Percentiles rank a stretch among this genome's conserved stretches.
These are phyloP conservation scores for Colletotrichum navitas DNA, from an alignment of 2,329 filamentous ascomycete species.

Conservation along the genomic window DNA sequence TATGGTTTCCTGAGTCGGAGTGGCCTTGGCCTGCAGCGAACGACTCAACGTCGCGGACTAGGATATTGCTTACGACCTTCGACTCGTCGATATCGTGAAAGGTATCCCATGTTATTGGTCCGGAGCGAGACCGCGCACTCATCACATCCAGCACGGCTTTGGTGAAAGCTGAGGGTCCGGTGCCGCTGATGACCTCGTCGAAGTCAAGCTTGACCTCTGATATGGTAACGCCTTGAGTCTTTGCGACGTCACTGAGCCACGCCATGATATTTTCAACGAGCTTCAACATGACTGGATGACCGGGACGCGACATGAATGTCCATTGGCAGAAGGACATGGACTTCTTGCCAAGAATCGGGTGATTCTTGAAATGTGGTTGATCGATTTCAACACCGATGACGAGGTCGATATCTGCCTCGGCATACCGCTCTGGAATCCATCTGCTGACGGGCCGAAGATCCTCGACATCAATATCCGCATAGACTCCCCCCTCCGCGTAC, in stretches of 20 bases:
- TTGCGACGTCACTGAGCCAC: constrained; percentile 73
- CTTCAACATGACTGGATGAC: constrained; percentile 75
- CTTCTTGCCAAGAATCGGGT: constrained; percentile 76
- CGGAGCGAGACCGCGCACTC: constrained; percentile 51
- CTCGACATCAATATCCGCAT: constrained; percentile 65
- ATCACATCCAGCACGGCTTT: constrained; percentile 74
- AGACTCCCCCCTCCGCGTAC: constrained; percentile 84
- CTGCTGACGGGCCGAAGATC: constrained; percentile 52
- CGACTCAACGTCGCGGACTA: constrained; percentile 78
- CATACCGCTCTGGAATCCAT: constrained; percentile 64
- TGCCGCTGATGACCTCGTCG: constrained; percentile 80
- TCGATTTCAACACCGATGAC: constrained; percentile 80
- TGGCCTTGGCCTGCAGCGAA: constrained; percentile 81
- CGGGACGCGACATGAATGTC: constrained; percentile 79
- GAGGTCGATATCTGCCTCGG: constrained; percentile 75
- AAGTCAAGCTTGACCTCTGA: constrained; percentile 75
- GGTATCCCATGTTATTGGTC: constrained; percentile 67
- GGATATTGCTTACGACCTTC: constrained; percentile 71
- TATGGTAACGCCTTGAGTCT: constrained; percentile 69
- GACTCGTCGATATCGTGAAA: constrained; percentile 78
- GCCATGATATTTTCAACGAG: constrained; percentile 76
- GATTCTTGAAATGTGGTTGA: constrained; percentile 72
- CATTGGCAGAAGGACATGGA: constrained; percentile 80
- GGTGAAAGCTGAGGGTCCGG: constrained; percentile 78
- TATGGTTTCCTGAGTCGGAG: constrained; percentile 78